phyloP scores from a whole-genome alignment of 805 yeast species.

The Wickerhamia fluorescens region DNA sequence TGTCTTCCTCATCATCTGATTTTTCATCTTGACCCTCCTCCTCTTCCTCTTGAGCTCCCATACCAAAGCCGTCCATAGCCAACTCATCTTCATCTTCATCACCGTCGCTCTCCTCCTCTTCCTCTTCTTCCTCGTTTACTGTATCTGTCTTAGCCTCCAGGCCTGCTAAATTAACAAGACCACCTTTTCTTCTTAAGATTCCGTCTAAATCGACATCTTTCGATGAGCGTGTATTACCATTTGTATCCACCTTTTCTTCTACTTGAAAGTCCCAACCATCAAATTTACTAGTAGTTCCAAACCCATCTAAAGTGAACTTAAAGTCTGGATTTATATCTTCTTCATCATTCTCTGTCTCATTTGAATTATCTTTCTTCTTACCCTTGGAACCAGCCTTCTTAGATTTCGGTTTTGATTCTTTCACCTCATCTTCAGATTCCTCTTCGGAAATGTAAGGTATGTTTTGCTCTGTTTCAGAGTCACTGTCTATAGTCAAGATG shows the following conservation, averaged over 20 bases:
- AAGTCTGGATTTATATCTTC: slow-evolving; percentile 67
- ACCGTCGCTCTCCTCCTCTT: slow-evolving; percentile 15
- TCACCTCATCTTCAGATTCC: slow-evolving; percentile 29
- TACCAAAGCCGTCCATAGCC: slow-evolving; percentile 38
- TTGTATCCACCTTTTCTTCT: slow-evolving; percentile 25
- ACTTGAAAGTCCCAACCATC: slow-evolving; percentile 84
- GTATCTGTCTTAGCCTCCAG: slow-evolving; percentile 19
- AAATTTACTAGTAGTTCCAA: slow-evolving; percentile 39
- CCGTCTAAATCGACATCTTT: slow-evolving; percentile 81
- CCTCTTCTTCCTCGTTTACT: slow-evolving; percentile 15
- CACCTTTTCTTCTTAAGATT: slow-evolving; percentile 80
- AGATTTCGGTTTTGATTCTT: slow-evolving; percentile 9
- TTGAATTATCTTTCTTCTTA: slow-evolving; percentile 11
- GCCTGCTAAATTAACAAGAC: slow-evolving; percentile 51
- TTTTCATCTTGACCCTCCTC: slow-evolving; percentile 31
- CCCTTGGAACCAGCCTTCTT: slow-evolving; percentile 11
- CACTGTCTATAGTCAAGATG: slow-evolving; percentile 73
- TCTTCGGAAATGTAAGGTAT: slow-evolving; percentile 16
- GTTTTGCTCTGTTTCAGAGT: slow-evolving; percentile 47
- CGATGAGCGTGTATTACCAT: slow-evolving; percentile 10
- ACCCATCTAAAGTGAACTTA: slow-evolving; percentile 59
- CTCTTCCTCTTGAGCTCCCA: slow-evolving; percentile 32
- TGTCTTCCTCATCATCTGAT: slow-evolving; percentile 22
- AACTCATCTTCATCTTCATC: slow-evolving; percentile 33
- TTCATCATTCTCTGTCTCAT: slow-evolving; percentile 31